A percentile compares a stretch with the other conserved stretches of the same genome.
These are phyloP conservation scores for Apostasia ramifera DNA, from an alignment of 106 monocot species.

Conservation along the genomic window DNA sequence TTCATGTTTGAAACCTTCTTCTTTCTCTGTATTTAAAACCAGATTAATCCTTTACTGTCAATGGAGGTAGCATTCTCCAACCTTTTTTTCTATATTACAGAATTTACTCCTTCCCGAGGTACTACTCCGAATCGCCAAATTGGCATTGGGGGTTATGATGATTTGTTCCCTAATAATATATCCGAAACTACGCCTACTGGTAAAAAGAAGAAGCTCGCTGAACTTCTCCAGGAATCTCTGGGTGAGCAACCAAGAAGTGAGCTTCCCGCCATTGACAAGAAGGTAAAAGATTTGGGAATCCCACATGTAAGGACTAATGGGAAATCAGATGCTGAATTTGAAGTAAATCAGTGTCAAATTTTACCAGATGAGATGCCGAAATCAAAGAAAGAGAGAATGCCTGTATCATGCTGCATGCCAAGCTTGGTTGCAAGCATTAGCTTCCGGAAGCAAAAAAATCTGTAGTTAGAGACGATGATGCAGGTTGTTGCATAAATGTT, in stretches of 20 bases:
- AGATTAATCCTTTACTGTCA: not conserved
- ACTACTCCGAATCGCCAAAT: slow-evolving; percentile 44
- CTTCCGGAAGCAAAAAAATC: slow-evolving; percentile 30
- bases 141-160: not conserved
- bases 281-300: not conserved
- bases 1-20: not conserved
- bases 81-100: slow-evolving; percentile 18
- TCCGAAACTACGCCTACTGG: slow-evolving; percentile 33
- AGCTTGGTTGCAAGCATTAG: slow-evolving; percentile 18
- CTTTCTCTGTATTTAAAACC: not conserved
- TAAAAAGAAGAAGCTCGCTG: slow-evolving; percentile 42
- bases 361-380: slow-evolving; percentile 14
- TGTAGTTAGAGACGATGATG: too few relatives aligned
- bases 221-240: slow-evolving; percentile 26
- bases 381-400: slow-evolving; percentile 32
- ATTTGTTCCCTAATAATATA: slow-evolving; percentile 15
- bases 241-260: slow-evolving; percentile 5
- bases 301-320: slow-evolving; percentile 4
- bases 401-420: slow-evolving; percentile 56
- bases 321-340: not conserved
- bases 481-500: too few relatives aligned
- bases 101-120: slow-evolving; percentile 46
- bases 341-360: slow-evolving; percentile 12
- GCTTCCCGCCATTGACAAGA: not conserved
- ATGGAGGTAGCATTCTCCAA: not conserved